phyloP scores from a whole-genome alignment of 192 early-diverging fungal species.

The Coemansia sp. region DNA sequence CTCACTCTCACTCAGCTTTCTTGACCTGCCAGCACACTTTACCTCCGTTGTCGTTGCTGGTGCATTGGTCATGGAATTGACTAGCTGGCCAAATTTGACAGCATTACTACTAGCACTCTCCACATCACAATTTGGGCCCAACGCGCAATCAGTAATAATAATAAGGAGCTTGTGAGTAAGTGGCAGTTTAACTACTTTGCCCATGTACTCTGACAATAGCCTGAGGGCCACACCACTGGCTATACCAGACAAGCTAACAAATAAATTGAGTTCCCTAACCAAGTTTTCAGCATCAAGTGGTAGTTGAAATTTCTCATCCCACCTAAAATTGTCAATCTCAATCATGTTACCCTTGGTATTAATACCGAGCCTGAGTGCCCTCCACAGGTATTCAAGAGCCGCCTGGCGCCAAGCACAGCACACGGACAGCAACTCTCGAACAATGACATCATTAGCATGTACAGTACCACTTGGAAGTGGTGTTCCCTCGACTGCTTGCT shows the following conservation, averaged over 20 bases:
- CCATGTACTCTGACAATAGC: not conserved
- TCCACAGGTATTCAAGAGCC: no score
- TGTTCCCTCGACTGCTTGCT: not conserved
- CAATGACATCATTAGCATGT: not conserved
- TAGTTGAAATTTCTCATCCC: not conserved
- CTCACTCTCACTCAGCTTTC: not conserved
- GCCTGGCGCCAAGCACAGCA: no score
- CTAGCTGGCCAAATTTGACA: not conserved
- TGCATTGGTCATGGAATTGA: not conserved
- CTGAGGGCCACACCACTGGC: not conserved
- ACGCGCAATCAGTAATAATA: not conserved
- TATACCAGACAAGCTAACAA: not conserved
- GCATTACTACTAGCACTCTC: not conserved
- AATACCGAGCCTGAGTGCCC: no score
- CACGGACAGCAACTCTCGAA: no score
- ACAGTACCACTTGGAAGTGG: not conserved
- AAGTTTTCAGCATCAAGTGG: not conserved
- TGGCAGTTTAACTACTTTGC: not conserved
- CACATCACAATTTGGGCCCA: not conserved
- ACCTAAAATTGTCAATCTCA: not conserved
- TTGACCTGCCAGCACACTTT: not conserved
- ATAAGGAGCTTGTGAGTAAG: not conserved
- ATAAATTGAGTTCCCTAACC: not conserved
- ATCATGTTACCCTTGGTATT: no score
- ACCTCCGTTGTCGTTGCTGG: not conserved